Evolutionary conservation across 345 rosid genomes (phyloP).

Genomic region (Lumnitzera racemosa): DNA sequence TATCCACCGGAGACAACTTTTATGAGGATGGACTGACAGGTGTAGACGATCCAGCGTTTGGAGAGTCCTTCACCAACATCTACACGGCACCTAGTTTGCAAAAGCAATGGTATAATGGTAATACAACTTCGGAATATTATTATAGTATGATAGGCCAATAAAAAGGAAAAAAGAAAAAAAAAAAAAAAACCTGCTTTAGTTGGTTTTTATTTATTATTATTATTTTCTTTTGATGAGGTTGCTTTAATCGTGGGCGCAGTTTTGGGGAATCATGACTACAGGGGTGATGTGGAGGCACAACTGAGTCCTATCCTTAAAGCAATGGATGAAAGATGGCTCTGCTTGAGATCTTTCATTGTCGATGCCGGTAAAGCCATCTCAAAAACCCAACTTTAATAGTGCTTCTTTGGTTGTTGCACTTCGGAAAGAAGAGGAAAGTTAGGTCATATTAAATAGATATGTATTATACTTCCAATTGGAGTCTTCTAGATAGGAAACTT

Average conservation of each 20-base stretch:
- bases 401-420: too few relatives aligned
- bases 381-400: too few relatives aligned
- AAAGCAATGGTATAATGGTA: conserved; percentile 44
- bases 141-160: neutral
- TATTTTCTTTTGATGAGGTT: neutral
- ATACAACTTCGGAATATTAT: neutral
- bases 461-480: too few relatives aligned
- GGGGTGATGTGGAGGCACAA: conserved; percentile 58
- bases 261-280: conserved; percentile 61
- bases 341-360: conserved; percentile 40
- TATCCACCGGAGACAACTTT: conserved; percentile 52
- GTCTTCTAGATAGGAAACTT: too few relatives aligned
- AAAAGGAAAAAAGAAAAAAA: too few relatives aligned
- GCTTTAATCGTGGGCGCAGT: conserved; percentile 16
- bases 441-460: too few relatives aligned
- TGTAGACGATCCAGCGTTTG: conserved; percentile 30
- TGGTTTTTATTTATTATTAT: neutral
- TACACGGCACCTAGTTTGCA: conserved; percentile 38
- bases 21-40: conserved; percentile 39
- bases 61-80: conserved; percentile 32
- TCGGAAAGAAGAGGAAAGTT: too few relatives aligned
- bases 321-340: conserved; percentile 46
- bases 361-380: conserved; percentile 27
- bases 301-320: conserved; percentile 34
- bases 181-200: neutral